Evolutionary conservation across 495 filamentous ascomycete species (phyloP).

Genomic region (Articulospora tetracladia): DNA sequence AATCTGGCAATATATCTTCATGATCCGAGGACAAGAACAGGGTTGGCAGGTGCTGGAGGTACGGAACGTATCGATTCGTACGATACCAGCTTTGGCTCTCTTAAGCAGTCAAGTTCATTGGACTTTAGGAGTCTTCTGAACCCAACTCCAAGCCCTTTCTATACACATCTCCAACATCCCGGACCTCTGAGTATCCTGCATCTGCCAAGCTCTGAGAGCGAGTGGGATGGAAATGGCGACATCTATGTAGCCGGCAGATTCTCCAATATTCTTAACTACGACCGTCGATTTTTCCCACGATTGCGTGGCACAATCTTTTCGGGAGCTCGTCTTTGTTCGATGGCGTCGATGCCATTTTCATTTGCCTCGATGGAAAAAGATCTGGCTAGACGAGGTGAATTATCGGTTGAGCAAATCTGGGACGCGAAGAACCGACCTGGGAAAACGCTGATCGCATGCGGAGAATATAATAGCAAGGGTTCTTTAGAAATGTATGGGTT

Average conservation of each 20-base stretch:
- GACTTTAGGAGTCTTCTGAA: conserved; percentile 27
- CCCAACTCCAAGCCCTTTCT: conserved; percentile 43
- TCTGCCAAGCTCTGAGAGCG: conserved; percentile 50
- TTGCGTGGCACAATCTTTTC: conserved; percentile 77
- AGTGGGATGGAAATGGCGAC: conserved; percentile 50
- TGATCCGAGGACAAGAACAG: conserved; percentile 55
- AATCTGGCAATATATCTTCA: conserved; percentile 79
- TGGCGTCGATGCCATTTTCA: conserved; percentile 70
- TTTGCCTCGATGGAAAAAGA: conserved; percentile 52
- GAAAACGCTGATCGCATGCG: conserved; percentile 72
- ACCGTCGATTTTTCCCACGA: conserved; percentile 79
- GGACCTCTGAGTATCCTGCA: conserved; percentile 81
- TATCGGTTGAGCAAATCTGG: conserved; percentile 46
- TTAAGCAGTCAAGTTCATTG: conserved; percentile 27
- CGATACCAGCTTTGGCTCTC: conserved; percentile 2
- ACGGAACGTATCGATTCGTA: conserved; percentile 33
- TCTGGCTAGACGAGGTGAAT: conserved; percentile 46
- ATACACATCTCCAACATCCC: conserved; percentile 76
- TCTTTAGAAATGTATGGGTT: conserved; percentile 85
- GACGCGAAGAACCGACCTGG: conserved; percentile 45
- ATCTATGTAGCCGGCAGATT: conserved; percentile 88
- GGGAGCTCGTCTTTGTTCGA: conserved; percentile 73
- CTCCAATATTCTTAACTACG: conserved; percentile 84
- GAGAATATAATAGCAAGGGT: conserved; percentile 93
- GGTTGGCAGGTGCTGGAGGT: conserved; percentile 11